Conservation (phyloP, 164 flowering plant species). For the Vitis vinifera region ASM3070453v1 NC_081808.1:20622501-20623000, state of each 20-base stretch:
- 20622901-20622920: slow-evolving; percentile 99
- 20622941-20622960: slow-evolving; percentile 93
- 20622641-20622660: too few relatives aligned
- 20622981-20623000: slow-evolving; percentile 66
- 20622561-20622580: too few relatives aligned
- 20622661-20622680: too few relatives aligned
- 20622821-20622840: neutral
- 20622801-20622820: neutral
- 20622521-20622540: too few relatives aligned
- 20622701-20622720: neutral
- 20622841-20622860: neutral
- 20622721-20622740: neutral
- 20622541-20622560: too few relatives aligned
- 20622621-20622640: too few relatives aligned
- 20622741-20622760: neutral
- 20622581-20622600: too few relatives aligned
- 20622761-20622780: neutral
- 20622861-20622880: slow-evolving; percentile 5
- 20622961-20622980: slow-evolving; percentile 80
- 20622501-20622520: too few relatives aligned
- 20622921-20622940: slow-evolving; percentile 98
- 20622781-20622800: neutral
- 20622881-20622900: slow-evolving; percentile 89
- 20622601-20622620: too few relatives aligned
- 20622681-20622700: neutral